phyloP scores from a whole-genome alignment of 148 eudicot species.

The Vaccinium vitisidaea region DNA sequence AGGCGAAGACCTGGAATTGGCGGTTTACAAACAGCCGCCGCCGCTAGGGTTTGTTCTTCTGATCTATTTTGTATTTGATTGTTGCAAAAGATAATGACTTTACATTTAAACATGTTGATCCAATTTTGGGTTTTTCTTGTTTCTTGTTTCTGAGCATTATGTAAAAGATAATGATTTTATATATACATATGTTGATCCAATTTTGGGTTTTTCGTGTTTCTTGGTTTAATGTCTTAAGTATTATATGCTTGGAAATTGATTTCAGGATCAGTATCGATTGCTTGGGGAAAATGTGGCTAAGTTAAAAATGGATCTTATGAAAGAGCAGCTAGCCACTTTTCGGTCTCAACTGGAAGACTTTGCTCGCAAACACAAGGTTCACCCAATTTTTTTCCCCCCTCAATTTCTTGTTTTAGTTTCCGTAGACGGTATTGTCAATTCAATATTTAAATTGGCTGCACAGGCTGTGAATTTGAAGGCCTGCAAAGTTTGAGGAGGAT shows the following conservation, averaged over 20 bases:
- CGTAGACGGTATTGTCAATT: not conserved
- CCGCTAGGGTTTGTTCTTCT: conserved; percentile 52
- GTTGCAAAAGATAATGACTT: not conserved
- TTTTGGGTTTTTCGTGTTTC: too few species aligned
- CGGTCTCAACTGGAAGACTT: conserved; percentile 93
- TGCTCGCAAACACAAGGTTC: conserved; percentile 96
- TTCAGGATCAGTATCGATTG: conserved; percentile 78
- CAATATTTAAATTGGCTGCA: not conserved
- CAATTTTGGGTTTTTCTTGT: not conserved
- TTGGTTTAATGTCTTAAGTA: not conserved
- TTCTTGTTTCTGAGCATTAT: not conserved
- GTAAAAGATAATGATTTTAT: not conserved
- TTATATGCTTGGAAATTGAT: not conserved
- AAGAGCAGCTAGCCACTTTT: conserved; percentile 87
- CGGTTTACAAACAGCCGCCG: conserved; percentile 81
- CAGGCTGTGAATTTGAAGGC: not conserved
- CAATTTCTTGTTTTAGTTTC: not conserved
- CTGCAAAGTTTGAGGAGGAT: not conserved
- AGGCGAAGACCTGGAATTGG: conserved; percentile 99
- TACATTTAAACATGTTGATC: not conserved
- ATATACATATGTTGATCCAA: not conserved
- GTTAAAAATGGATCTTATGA: conserved; percentile 88
- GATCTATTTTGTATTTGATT: conserved; percentile 1
- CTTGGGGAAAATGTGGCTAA: conserved; percentile 94
- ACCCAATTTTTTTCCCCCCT: not conserved